Evolutionary conservation across 2,329 filamentous ascomycete genomes (phyloP).

Genomic region (Elsinoe fawcettii): DNA sequence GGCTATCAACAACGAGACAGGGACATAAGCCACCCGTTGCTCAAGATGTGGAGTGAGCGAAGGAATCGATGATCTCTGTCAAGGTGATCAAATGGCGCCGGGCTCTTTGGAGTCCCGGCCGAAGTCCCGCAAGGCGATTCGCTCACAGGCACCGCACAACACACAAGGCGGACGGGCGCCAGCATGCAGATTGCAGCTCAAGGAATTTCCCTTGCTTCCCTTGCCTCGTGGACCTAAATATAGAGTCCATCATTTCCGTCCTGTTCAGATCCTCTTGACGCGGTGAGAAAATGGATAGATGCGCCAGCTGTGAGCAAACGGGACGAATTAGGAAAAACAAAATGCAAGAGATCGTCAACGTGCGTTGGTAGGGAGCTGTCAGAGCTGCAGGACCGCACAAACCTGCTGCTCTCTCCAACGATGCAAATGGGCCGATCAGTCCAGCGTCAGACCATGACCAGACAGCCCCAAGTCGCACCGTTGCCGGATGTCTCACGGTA

Average conservation of each 20-base stretch:
- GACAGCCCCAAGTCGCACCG: slow-evolving; percentile 3
- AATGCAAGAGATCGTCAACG: background rate
- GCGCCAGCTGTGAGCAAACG: background rate
- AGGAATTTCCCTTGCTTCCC: slow-evolving; percentile 10
- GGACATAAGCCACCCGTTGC: slow-evolving; percentile 1
- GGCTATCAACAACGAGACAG: background rate
- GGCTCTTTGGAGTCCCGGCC: background rate
- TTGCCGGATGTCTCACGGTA: slow-evolving; percentile 12
- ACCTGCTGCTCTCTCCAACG: slow-evolving; percentile 9
- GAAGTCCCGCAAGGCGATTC: slow-evolving; percentile 7
- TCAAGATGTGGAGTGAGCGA: background rate
- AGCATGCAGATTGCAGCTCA: slow-evolving; percentile 4
- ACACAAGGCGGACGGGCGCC: slow-evolving; percentile 1
- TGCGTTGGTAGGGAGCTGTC: slow-evolving; percentile 6
- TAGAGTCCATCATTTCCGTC: background rate
- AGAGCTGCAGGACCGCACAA: slow-evolving; percentile 12
- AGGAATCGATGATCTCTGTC: slow-evolving; percentile 1
- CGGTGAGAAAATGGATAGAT: background rate
- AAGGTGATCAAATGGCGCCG: background rate
- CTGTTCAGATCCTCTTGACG: background rate
- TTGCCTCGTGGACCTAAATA: slow-evolving; percentile 11
- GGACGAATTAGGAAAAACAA: background rate
- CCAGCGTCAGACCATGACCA: background rate
- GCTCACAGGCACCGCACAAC: background rate
- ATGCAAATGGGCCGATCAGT: slow-evolving; percentile 11